These are phyloP conservation scores for Rhizopus microsporus DNA, from an alignment of 371 early-diverging fungal genomes.

Conservation along the genomic window DNA sequence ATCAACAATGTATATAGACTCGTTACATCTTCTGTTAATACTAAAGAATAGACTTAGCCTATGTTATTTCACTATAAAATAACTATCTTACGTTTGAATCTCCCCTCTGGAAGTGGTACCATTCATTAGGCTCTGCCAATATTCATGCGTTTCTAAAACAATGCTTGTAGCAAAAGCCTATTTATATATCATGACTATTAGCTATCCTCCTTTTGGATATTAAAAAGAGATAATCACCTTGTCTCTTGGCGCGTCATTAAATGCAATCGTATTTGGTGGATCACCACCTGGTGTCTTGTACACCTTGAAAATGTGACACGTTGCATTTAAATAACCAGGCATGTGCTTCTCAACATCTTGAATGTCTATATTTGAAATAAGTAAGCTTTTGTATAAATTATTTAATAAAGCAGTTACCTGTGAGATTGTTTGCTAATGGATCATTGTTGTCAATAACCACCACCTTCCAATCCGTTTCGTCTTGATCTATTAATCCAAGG, in stretches of 20 bases:
- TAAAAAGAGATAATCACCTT: constrained; percentile 47
- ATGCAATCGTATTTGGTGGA: constrained; percentile 95
- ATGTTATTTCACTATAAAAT: too few species aligned
- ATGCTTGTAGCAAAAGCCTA: constrained; percentile 83
- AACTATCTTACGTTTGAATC: constrained; percentile 58
- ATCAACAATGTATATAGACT: too few species aligned
- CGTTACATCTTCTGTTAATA: too few species aligned
- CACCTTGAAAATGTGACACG: constrained; percentile 96
- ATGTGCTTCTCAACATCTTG: constrained; percentile 93
- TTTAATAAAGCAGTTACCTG: constrained; percentile 44
- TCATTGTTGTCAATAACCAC: constrained; percentile 92
- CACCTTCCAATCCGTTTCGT: constrained; percentile 99
- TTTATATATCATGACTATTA: too few species aligned
- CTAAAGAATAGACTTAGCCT: too few species aligned
- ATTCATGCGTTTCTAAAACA: constrained; percentile 92
- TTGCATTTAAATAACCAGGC: constrained; percentile 91
- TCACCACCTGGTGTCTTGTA: constrained; percentile 99
- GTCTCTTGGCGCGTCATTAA: constrained; percentile 93
- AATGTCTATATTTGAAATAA: constrained; percentile 58
- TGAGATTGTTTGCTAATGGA: constrained; percentile 84
- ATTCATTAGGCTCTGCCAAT: constrained; percentile 89
- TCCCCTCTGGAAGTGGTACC: constrained; percentile 73
- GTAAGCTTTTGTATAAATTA: not conserved
- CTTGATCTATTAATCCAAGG: constrained; percentile 95
- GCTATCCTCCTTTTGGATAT: too few species aligned